Evolutionary conservation across 2,329 filamentous ascomycete species (phyloP).

Genomic region (Xylaria sp.): DNA sequence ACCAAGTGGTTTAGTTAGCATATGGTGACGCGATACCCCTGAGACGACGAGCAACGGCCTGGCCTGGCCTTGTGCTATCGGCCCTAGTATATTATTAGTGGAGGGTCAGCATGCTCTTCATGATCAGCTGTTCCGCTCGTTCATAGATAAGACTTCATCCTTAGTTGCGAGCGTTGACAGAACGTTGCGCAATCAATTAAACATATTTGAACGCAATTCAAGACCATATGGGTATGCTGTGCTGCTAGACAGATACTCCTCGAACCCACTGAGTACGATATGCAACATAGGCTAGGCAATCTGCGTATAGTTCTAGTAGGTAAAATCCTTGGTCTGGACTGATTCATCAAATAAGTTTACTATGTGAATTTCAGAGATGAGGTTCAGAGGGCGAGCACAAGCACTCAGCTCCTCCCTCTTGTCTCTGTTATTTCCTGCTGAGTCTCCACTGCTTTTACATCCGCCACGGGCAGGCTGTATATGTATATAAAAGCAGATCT

Average conservation of each 20-base stretch:
- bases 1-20: slow-evolving; percentile 45
- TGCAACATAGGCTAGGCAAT: too few relatives aligned
- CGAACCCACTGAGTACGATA: too few relatives aligned
- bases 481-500: neutral
- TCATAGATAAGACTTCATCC: slow-evolving; percentile 27
- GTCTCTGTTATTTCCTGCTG: neutral
- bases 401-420: too few relatives aligned
- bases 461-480: too few relatives aligned
- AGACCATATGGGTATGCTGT: too few relatives aligned
- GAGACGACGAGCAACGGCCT: slow-evolving; percentile 19
- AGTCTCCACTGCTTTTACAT: neutral
- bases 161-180: slow-evolving; percentile 8
- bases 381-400: neutral
- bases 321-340: neutral
- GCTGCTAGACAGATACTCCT: neutral
- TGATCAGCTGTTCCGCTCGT: slow-evolving; percentile 14
- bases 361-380: neutral
- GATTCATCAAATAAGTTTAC: neutral
- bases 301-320: neutral
- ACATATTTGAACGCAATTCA: neutral
- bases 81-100: slow-evolving; percentile 2
- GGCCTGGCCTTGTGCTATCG: slow-evolving; percentile 5
- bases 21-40: slow-evolving; percentile 43
- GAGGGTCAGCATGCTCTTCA: slow-evolving; percentile 11
- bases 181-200: slow-evolving; percentile 16